Base-by-base conservation (phyloP, 2,329 filamentous ascomycete species). In the Paraphaeosphaeria sporulosa region DNA sequence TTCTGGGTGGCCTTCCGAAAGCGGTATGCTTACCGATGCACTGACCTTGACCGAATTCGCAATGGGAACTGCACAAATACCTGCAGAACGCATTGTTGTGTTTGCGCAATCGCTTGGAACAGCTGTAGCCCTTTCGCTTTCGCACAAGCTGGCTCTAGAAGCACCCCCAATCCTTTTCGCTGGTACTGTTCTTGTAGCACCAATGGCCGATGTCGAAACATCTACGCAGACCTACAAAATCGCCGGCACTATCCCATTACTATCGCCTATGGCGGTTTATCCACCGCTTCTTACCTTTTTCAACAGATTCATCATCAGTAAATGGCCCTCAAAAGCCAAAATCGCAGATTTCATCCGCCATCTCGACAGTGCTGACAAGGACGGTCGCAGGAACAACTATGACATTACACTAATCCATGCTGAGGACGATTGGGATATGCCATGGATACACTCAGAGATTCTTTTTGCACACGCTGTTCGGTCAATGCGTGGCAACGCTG, bases 91-190 rank as follows among this genome's bases (percentile, higher is more conserved):
- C 0, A 89, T 87, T 42, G 78, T 87, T n/a, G 71, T 89, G 23
- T 89, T 86, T 60, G 83, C 79, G 0, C 87, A 89, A 65, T 87
- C 84, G 0, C 76, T 89, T 34, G 87, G 87, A 4, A 87, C 86
- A 1, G 86, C 82, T 0, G 83, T 85, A 9, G 78, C 76, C 32
- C 64, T 82, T 12, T 80, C 81, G 7, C 71, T 86, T 1, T 76
- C 79, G 1, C 75, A 82, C 36, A 77, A 82, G 48, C 79, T 81
- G 48, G 80, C 80, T 0, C 55, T 73, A 2, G 79, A 81, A 58
- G 71, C 75, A 0, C 71, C 76, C 2, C 82, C 85, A 0, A 69
- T 80, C 0, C 68, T 83, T 0, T 87, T 89, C 63, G 79, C 83
- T 1, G 86, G 86, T 2, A 80, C 81, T 2, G 80, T 89, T 2